A percentile compares a stretch with the other conserved stretches of the same genome.
Evolutionary conservation across 1,284 basidiomycete species (phyloP).

Genomic region (Laetiporus sulphureus): DNA sequence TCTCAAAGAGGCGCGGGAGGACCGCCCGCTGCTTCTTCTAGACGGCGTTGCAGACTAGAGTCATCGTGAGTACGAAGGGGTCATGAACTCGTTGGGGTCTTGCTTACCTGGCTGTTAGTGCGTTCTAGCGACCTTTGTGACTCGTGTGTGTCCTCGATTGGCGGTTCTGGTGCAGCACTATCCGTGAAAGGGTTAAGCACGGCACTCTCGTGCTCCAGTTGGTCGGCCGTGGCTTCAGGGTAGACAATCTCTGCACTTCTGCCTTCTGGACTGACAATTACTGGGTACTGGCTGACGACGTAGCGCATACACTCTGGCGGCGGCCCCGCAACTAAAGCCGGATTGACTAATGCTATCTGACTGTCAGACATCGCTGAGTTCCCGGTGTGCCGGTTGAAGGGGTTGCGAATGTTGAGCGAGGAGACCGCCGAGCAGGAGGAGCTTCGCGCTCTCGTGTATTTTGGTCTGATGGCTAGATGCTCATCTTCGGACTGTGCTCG

Average conservation of each 20-base stretch:
- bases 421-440: constrained; percentile 4
- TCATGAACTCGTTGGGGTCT: no score
- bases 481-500: no score
- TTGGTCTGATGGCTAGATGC: constrained; percentile 1
- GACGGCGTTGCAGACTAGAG: no score
- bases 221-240: neutral
- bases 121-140: no score
- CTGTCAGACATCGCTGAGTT: constrained; percentile 3
- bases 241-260: constrained; percentile 6
- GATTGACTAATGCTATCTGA: constrained; percentile 3
- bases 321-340: neutral
- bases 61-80: no score
- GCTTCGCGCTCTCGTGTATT: constrained; percentile 1
- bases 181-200: no score
- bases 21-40: no score
- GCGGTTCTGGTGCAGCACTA: no score
- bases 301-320: constrained; percentile 4
- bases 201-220: no score
- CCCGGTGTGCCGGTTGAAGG: constrained; percentile 2
- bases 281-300: constrained; percentile 5
- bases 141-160: no score
- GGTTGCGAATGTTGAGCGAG: constrained; percentile 7
- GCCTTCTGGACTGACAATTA: constrained; percentile 5
- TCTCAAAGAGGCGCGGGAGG: no score
- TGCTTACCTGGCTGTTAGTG: no score